Evolutionary conservation across 2,329 filamentous ascomycete species (phyloP), one percentile per base, ranked within the genome.

Genomic region (Hypoxylon sp.): DNA sequence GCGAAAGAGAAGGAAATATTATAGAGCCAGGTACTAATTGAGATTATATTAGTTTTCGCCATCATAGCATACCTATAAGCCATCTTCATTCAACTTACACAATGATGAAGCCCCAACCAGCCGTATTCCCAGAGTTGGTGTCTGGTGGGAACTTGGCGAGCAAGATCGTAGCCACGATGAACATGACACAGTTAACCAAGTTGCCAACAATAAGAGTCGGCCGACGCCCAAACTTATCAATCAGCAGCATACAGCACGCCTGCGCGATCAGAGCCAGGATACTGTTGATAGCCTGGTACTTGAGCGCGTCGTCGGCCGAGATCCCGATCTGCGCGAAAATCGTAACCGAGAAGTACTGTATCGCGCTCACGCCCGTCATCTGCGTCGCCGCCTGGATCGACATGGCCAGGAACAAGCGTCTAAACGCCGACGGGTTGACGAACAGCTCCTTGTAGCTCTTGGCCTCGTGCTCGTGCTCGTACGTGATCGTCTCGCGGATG

Each of bases 1-100:
- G 90, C 91, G 34, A 86, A 85, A 2, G 86, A 90, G 83, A 93
- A 94, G 45, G 85, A 90, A 81, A 93, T 91, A 80, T 94, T 94
- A 84, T 93, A 94, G 1, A 92, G 77, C 92, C 92, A 94, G 0
- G 91, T 94, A 73, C 87, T 84, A 45, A 67, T 10, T 11, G 21
- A 19, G n/a, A 38, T 19, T 4, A 25, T 69, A 25, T 69, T 32
- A 60, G 57, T 60, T n/a, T 60, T n/a, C 45, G 2, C 21, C 11
- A 52, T 28, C 32, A n/a, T n/a, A 11, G 17, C n/a, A 43, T 17
- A 38, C 9, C n/a, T 7, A 28, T 30, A 23, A 4, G 13, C 6
- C 13, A 6, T 28, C 10, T 11, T 11, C 10, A 4, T 13, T 21
- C 3, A 13, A 70, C 75, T 72, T 74, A 78, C 73, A 89, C 86